Base-by-base conservation (phyloP, 225 moss, liverwort and hornwort species). In the Pseudoscleropodium purum region DNA sequence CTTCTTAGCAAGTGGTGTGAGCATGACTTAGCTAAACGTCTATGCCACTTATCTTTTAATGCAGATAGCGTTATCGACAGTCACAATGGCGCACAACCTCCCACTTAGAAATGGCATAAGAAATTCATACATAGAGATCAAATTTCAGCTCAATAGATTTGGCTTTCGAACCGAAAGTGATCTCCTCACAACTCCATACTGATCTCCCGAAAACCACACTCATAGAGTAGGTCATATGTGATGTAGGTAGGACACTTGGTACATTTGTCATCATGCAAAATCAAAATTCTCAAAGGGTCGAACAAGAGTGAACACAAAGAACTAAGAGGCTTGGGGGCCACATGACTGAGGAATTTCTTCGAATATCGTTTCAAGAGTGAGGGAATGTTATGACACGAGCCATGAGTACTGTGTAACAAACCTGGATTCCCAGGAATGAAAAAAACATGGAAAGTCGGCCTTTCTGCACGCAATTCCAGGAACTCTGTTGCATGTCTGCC, bases 401-500 rank as follows among this genome's bases (percentile, higher is more conserved):
- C 79, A 57, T 84, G 47, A 77, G n/a, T 49, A 59, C 45, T 88
- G 23, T 39, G 64, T 45, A 66, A 83, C 87, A 75, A 83, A 93
- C 95, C 95, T 89, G 95, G 95, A 86, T 95, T 95, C 66, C 95
- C 95, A 91, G 91, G 93, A 37, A 95, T 86, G 69, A 95, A 88
- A 19, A 95, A 66, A 88, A 95, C 90, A 57, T 90, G 92, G 69
- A 95, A 90, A 85, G 89, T 84, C n/a, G 93, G 93, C 45, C 84
- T 91, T 66, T 93, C 92, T 74, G 91, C 90, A 74, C 77, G 92
- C 83, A 93, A 80, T 88, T 93, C 95, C 90, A 95, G 85, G 90
- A 95, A 83, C 89, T 95, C 95, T 67, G 93, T 93, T 79, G 91
- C 89, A 86, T 95, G 92, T 80, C 94, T 93, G 92, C 60, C 57